Conservation (phyloP, 1,139 yeast genomes). For the Nadsonia starkeyi-henricii region DNA sequence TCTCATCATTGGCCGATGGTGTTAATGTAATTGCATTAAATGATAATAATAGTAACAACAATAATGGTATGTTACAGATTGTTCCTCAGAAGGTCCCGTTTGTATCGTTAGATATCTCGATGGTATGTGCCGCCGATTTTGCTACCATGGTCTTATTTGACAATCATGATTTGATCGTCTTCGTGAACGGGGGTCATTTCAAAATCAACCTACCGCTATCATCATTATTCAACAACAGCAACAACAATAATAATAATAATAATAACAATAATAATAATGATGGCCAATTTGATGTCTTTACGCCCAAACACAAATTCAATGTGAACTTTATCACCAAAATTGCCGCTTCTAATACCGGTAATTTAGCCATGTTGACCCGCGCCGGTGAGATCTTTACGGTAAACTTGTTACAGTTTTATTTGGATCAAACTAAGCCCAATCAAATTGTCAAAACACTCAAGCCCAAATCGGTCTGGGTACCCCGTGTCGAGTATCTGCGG, state of each 20-base stretch:
- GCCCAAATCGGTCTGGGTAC: conserved; percentile 21
- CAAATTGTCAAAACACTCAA: conserved; percentile 6
- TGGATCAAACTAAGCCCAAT: conserved; percentile 2
- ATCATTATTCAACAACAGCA: neutral
- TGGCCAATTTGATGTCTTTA: conserved; percentile 13
- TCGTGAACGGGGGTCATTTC: conserved; percentile 43
- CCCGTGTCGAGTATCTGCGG: conserved; percentile 17
- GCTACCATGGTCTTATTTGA: conserved; percentile 55
- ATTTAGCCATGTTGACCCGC: conserved; percentile 19
- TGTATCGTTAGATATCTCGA: conserved; percentile 35
- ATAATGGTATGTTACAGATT: neutral
- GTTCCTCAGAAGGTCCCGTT: conserved; percentile 4
- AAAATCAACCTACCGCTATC: conserved; percentile 25
- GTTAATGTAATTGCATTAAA: neutral
- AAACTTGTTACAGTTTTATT: conserved; percentile 2
- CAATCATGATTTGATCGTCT: conserved; percentile 49
- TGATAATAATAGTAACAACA: no score
- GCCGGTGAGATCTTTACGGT: conserved; percentile 20
- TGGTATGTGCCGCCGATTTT: conserved; percentile 53
- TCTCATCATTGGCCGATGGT: conserved; percentile 17
- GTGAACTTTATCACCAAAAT: conserved; percentile 12
- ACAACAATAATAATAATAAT: conserved; percentile 1
- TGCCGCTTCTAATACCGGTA: conserved; percentile 14
- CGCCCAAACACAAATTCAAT: conserved; percentile 6
- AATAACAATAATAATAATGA: no score